These are phyloP conservation scores for Solanum ossicruentum DNA, from an alignment of 257 asterid genomes.

Conservation along the genomic window DNA sequence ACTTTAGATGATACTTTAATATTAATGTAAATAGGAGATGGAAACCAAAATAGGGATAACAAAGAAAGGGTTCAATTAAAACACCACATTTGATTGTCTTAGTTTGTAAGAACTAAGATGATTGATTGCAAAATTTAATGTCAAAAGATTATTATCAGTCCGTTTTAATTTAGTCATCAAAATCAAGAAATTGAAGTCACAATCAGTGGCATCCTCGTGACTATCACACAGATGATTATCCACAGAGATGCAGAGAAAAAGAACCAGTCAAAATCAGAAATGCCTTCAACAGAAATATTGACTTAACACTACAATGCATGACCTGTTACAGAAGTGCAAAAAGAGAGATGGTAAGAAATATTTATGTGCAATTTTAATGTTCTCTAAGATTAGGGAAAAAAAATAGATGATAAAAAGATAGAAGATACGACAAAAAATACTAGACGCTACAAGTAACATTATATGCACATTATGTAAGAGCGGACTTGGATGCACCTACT, in stretches of 20 bases:
- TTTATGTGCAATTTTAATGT: not conserved
- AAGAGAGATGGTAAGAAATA: not conserved
- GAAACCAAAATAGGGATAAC: not conserved
- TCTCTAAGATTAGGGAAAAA: not conserved
- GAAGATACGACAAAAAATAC: not conserved
- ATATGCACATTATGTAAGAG: not conserved
- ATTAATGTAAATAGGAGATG: not conserved
- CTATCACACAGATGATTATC: not conserved
- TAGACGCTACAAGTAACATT: not conserved
- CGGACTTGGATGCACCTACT: constrained; percentile 21
- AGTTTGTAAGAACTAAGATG: not conserved
- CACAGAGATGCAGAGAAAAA: not conserved
- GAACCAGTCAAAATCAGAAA: not conserved
- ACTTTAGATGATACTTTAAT: not conserved
- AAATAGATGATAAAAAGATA: not conserved
- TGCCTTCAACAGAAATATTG: not conserved
- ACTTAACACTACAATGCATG: not conserved
- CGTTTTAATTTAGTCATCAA: not conserved
- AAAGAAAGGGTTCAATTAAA: not conserved
- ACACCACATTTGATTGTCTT: not conserved
- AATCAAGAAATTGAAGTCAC: not conserved
- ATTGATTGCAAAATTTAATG: not conserved
- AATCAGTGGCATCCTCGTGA: not conserved
- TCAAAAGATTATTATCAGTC: not conserved
- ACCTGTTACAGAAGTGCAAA: not conserved